Conservation (phyloP, 768 basidiomycete genomes). For the Clathrus columnatus region DNA sequence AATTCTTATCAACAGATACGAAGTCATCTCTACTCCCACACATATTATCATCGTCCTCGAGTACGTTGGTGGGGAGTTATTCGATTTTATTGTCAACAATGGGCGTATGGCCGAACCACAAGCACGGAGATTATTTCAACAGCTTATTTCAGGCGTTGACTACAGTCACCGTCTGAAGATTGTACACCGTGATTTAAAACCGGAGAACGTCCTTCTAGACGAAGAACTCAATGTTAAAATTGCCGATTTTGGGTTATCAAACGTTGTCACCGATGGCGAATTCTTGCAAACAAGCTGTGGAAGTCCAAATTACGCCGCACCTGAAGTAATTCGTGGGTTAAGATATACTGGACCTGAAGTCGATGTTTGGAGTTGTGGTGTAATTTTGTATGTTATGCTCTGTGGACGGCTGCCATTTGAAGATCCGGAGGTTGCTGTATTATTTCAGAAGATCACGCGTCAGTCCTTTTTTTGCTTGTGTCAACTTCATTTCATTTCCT, state of each 20-base stretch:
- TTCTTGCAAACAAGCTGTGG: slow-evolving; percentile 97
- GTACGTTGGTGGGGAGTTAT: slow-evolving; percentile 91
- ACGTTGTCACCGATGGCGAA: slow-evolving; percentile 92
- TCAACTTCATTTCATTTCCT: neutral
- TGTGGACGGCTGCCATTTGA: slow-evolving; percentile 94
- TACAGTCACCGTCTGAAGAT: slow-evolving; percentile 96
- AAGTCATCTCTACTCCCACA: slow-evolving; percentile 48
- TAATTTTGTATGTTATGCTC: slow-evolving; percentile 98
- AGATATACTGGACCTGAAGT: slow-evolving; percentile 97
- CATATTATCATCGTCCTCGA: slow-evolving; percentile 99
- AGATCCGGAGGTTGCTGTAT: slow-evolving; percentile 86
- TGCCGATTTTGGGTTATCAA: slow-evolving; percentile 93
- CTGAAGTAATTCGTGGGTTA: slow-evolving; percentile 92
- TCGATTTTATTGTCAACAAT: slow-evolving; percentile 94
- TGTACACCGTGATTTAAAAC: slow-evolving; percentile 81
- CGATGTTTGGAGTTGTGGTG: slow-evolving; percentile 97
- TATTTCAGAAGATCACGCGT: slow-evolving; percentile 95
- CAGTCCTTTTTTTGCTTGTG: slow-evolving; percentile 20
- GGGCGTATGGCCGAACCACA: slow-evolving; percentile 84
- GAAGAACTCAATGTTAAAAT: slow-evolving; percentile 90
- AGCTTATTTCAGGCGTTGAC: slow-evolving; percentile 94
- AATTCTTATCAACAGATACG: slow-evolving; percentile 42
- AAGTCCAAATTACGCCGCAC: slow-evolving; percentile 96
- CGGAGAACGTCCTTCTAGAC: slow-evolving; percentile 68
- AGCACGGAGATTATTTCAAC: slow-evolving; percentile 94